Evolutionary conservation across 176 grass and related monocot genomes (phyloP).

Genomic region (Ensete glaucum): DNA sequence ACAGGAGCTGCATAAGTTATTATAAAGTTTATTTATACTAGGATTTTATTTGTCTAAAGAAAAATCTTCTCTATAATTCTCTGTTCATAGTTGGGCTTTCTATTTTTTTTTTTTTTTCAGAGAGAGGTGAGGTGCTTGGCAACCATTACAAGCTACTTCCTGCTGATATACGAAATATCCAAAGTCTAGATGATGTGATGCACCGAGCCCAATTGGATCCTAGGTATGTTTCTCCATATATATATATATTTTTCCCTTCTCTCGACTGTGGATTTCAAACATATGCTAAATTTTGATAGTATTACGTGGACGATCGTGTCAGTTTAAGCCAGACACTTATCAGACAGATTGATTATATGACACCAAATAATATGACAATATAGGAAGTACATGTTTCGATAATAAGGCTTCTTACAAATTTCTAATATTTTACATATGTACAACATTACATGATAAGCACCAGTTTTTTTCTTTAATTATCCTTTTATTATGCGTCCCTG

Average conservation of each 20-base stretch:
- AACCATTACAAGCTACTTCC: constrained; percentile 82
- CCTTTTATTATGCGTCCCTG: neutral
- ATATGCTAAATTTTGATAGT: neutral
- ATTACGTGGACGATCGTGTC: neutral
- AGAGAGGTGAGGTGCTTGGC: constrained; percentile 82
- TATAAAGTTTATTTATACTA: neutral
- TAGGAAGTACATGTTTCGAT: no score
- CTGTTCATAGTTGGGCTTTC: constrained; percentile 4
- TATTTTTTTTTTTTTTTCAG: constrained; percentile 29
- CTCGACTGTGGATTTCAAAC: neutral
- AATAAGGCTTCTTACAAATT: neutral
- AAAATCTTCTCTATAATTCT: neutral
- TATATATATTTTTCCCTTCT: neutral
- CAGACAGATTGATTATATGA: neutral
- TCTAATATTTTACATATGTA: neutral
- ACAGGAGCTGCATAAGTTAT: neutral
- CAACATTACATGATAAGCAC: neutral
- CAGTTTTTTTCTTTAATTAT: constrained; percentile 1
- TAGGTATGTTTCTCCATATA: constrained; percentile 29
- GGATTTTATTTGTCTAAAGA: neutral
- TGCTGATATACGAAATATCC: constrained; percentile 67
- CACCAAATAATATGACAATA: neutral
- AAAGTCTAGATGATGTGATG: constrained; percentile 69
- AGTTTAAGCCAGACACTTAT: neutral
- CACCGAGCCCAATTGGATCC: constrained; percentile 60